phyloP scores from a whole-genome alignment of 208 protist genomes.

The Novymonas esmeraldas region DNA sequence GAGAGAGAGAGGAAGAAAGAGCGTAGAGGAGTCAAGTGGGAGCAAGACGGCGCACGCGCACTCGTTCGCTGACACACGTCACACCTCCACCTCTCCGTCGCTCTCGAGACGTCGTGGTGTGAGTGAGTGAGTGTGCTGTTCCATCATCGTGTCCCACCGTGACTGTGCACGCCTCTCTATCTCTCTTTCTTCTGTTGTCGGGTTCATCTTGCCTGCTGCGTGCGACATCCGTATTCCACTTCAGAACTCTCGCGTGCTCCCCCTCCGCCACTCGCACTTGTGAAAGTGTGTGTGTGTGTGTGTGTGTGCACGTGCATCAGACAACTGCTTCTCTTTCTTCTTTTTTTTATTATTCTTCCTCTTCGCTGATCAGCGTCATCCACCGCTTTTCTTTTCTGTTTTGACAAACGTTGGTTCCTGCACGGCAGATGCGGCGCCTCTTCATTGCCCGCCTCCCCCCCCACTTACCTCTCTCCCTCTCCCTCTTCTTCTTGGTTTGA shows the following conservation, averaged over 20 bases:
- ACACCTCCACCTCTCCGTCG: neutral
- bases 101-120: neutral
- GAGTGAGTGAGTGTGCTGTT: no score
- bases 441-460: conserved; percentile 5
- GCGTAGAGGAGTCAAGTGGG: neutral
- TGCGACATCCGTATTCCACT: neutral
- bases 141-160: no score
- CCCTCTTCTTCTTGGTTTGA: neutral
- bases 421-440: no score
- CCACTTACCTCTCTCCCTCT: neutral
- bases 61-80: neutral
- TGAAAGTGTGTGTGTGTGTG: neutral
- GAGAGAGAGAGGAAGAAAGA: neutral
- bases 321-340: neutral
- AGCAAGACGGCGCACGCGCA: neutral
- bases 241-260: neutral
- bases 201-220: neutral
- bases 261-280: neutral
- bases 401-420: neutral
- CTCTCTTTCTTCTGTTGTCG: neutral
- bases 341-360: neutral
- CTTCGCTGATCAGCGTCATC: neutral
- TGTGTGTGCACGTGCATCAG: neutral
- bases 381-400: neutral
- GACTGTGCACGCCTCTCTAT: neutral